These are phyloP conservation scores for Lactuca saligna DNA, from an alignment of 129 eudicot species.

Conservation along the genomic window DNA sequence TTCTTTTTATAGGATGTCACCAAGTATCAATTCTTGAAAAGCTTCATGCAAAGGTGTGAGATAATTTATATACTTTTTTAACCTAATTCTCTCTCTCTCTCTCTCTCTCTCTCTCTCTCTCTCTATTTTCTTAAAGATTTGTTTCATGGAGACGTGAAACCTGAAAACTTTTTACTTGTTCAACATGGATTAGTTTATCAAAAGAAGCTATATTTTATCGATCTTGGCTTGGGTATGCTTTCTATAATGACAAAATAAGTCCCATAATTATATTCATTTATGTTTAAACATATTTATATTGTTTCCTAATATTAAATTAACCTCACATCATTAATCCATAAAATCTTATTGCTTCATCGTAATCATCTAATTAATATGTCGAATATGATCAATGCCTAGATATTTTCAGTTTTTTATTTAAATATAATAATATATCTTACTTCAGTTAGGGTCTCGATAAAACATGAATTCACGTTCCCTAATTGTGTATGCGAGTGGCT, in stretches of 20 bases:
- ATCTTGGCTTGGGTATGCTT: slow-evolving; percentile 93
- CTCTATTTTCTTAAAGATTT: slow-evolving; percentile 44
- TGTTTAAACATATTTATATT: background rate
- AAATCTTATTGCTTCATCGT: slow-evolving; percentile 53
- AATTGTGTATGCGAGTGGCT: slow-evolving; percentile 88
- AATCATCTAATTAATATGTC: slow-evolving; percentile 88
- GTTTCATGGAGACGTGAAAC: slow-evolving; percentile 99
- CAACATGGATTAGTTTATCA: slow-evolving; percentile 88
- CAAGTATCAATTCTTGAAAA: slow-evolving; percentile 88
- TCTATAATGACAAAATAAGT: background rate
- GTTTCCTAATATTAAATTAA: slow-evolving; percentile 5
- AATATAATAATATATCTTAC: no score
- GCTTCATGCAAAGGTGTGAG: slow-evolving; percentile 87
- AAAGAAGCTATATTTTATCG: slow-evolving; percentile 95
- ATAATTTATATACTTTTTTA: slow-evolving; percentile 6
- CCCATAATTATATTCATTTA: background rate
- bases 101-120: no score
- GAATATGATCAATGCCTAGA: slow-evolving; percentile 98
- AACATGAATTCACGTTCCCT: no score
- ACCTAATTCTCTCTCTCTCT: background rate
- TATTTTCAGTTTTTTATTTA: slow-evolving; percentile 53
- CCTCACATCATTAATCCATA: slow-evolving; percentile 14
- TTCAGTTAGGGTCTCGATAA: background rate
- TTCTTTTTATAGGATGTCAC: slow-evolving; percentile 75
- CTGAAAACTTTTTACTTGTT: slow-evolving; percentile 96